Evolutionary conservation across 805 yeast genomes (phyloP), one percentile per base, ranked within the genome.

Genomic region (Pichia deserticola): DNA sequence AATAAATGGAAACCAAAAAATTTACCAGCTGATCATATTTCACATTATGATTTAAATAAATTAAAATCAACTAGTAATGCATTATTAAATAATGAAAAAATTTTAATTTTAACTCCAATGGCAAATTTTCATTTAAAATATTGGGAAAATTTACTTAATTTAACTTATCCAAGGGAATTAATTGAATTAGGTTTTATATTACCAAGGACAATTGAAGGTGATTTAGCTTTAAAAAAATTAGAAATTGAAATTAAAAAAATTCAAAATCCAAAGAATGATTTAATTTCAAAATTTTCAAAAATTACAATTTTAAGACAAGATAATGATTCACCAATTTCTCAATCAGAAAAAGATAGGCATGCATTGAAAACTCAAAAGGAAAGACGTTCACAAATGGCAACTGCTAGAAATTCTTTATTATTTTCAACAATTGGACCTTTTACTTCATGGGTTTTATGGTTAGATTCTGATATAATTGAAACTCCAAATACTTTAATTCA

Each of bases 391-490:
- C 81, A 82, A 61, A 92, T 93, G 98, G 95, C 97, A 3, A 72
- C 89, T 56, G 97, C 98, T 4, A 77, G 99, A 64, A 93, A 93
- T 72, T 89, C 96, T 38, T 72, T 93, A 51, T 74, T 93, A 44
- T 89, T 89, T 69, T 86, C 97, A 9, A 81, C 97, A 1, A 71
- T 93, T 43, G 86, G 89, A 4, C 95, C 97, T 25, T 79, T 85
- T 57, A 89, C 95, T 3, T 81, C 95, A 27, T 93, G 99, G 99
- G 86, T 92, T 20, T 71, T 93, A 46, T 93, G 99, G 99, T 72
- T 93, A 57, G 99, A 93, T 67, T 84, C 96, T 3, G 99, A 93
- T 68, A 84, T 93, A 41, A 77, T 90, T 35, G 99, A 93, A 68
- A 79, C 96, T 5, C 96, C 97, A 15, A 68, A 77, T 12, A 79